A percentile compares a stretch with the other conserved stretches of the same genome.
phyloP scores from a whole-genome alignment of 2,329 filamentous ascomycete genomes.

The Botrytis galanthina region DNA sequence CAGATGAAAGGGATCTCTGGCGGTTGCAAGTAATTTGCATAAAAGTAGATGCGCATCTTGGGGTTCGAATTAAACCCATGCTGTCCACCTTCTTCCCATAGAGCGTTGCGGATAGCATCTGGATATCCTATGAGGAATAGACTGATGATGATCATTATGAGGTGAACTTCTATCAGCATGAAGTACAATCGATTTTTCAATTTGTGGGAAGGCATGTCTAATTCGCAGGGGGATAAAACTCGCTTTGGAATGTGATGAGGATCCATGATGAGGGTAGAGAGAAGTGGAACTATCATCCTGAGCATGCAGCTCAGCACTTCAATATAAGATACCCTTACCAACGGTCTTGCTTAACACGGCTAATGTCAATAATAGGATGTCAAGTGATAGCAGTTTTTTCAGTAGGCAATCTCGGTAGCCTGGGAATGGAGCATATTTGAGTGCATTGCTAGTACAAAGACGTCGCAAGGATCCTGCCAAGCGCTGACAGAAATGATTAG shows the following conservation, averaged over 20 bases:
- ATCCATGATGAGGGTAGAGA: neutral
- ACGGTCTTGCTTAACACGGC: neutral
- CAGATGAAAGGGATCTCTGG: neutral
- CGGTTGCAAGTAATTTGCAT: neutral
- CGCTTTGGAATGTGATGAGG: neutral
- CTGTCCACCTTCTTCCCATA: neutral
- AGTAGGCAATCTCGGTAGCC: neutral
- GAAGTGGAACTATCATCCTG: neutral
- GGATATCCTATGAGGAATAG: neutral
- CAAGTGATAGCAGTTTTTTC: neutral
- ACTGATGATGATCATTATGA: neutral
- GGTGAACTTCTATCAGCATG: neutral
- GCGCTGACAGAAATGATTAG: neutral
- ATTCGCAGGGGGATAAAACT: neutral
- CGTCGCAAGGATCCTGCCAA: neutral
- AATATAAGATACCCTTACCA: neutral
- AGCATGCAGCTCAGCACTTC: neutral
- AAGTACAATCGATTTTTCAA: fast-evolving
- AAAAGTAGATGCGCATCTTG: neutral
- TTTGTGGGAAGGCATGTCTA: neutral
- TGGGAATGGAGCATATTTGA: neutral
- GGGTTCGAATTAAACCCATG: neutral
- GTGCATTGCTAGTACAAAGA: neutral
- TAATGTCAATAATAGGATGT: neutral
- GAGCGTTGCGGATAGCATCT: neutral